Base-by-base conservation (phyloP, 2,329 filamentous ascomycete genomes). In the Paraconiothyrium brasiliense region DNA sequence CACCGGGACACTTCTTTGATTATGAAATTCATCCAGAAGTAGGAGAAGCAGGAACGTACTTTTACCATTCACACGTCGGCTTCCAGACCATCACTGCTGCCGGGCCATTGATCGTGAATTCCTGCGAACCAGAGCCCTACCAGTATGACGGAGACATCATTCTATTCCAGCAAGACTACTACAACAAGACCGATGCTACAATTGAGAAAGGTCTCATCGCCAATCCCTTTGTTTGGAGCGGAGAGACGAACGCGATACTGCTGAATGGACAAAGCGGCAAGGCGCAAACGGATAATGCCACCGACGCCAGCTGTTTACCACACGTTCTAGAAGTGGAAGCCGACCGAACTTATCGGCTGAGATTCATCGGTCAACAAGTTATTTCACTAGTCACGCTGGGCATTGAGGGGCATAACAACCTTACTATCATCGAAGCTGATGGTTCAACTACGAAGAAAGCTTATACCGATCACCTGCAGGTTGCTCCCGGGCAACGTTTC, bases 51-150 rank as follows among this genome's bases (percentile, higher is more conserved):
- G 89, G 89, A 4, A 87, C 87, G 0, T 91, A 90, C 69, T 90
- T 89, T 71, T 91, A 90, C 68, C 89, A 91, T 70, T 90, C 88
- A 0, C 89, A 91, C 63, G 81, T 90, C 16, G 87, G 83, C 0
- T 86, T 90, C 60, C 88, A 91, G 69, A 85, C 86, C 0, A 76
- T 86, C 37, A 86, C 87, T 14, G 86, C 86, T 0, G 75, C 82
- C 7, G 89, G 89, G 0, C 77, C 84, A 0, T 68, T 91, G 37
- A 85, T 89, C 49, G 83, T 91, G n/a, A 83, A 86, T 60, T 84
- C 86, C 52, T 70, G 72, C 39, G 74, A 70, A 0, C 41, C 58
- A 14, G 70, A 73, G 11, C 88, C 88, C 0, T 90, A 89, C 64
- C 44, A 82, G 0, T 91, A 89, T 65, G 86, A 91, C 58, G 88